Base-by-base conservation (phyloP, 1,139 yeast genomes). In the Debaryomyces subglobosus region DNA sequence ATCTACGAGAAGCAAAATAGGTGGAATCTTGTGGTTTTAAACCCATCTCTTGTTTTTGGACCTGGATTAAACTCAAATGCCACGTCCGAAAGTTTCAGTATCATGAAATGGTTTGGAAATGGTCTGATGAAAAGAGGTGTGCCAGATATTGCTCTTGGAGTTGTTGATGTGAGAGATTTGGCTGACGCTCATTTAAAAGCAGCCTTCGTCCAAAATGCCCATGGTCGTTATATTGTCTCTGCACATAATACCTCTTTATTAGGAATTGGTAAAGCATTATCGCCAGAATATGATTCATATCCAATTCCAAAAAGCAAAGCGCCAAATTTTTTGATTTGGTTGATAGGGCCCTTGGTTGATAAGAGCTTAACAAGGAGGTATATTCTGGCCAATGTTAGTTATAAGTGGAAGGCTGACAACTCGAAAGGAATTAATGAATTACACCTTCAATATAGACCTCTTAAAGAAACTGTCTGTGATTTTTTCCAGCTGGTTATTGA, bases 371-470 rank as follows among this genome's bases (percentile, higher is more conserved):
- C 49, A 15, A 46, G 49, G 33, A 23, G 24, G 21, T 38, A 18
- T 38, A 18, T 46, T 30, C 12, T 35, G 2, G 40, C 27, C 3
- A 45, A 46, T 34, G 32, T 39, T 15, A 35, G 30, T 13, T 46
- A 46, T 16, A 23, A 38, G 13, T 38, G 39, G 18, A 39, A 39
- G 24, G 41, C 40, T 5, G 47, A 43, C 23, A 23, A 40, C 21
- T 27, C 40, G 9, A 46, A 46, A 30, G 33, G 47, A 39, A 39
- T 46, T 7, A 39, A 34, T n/a, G 49, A 46, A 13, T 27, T 46
- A 6, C 53, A 53, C n/a, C 27, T 58, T n/a, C 43, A 33, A 4
- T 59, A 56, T 47, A 48, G 59, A 27, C 48, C 53, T 3, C 54
- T 43, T n/a, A 43, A 51, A 18, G 47, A 49, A 2, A 46, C 60